Evolutionary conservation across 2,329 filamentous ascomycete genomes (phyloP).

Genomic region (Calonectria pteridis): DNA sequence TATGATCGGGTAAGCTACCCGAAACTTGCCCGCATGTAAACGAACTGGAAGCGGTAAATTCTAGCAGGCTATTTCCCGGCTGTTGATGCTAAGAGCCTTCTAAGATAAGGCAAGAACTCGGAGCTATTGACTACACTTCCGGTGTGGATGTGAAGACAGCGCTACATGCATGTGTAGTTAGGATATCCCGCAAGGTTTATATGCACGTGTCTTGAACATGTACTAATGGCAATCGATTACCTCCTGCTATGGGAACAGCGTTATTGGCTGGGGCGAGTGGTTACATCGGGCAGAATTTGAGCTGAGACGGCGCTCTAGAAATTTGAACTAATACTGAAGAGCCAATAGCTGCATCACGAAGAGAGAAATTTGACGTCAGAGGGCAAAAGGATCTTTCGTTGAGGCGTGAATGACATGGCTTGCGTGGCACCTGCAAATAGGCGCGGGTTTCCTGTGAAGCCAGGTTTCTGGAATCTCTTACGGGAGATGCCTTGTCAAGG

Average conservation of each 20-base stretch:
- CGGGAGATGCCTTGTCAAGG: background rate
- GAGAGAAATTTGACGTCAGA: background rate
- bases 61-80: too few species aligned
- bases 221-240: too few species aligned
- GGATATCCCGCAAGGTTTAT: too few species aligned
- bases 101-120: background rate
- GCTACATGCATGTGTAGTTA: background rate
- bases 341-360: background rate
- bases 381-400: background rate
- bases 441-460: background rate
- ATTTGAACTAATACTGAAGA: background rate
- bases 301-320: background rate
- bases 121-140: background rate
- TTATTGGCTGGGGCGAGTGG: background rate
- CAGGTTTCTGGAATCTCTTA: background rate
- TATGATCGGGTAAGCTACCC: too few species aligned
- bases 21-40: too few species aligned
- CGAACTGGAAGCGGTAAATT: too few species aligned
- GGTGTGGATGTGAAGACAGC: background rate
- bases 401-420: background rate
- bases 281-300: background rate
- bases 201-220: background rate
- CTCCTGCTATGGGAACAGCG: background rate
- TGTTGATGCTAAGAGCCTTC: background rate
- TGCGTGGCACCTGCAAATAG: background rate